phyloP scores from a whole-genome alignment of 148 eudicot genomes.

The Rhododendron kiyosumense region DNA sequence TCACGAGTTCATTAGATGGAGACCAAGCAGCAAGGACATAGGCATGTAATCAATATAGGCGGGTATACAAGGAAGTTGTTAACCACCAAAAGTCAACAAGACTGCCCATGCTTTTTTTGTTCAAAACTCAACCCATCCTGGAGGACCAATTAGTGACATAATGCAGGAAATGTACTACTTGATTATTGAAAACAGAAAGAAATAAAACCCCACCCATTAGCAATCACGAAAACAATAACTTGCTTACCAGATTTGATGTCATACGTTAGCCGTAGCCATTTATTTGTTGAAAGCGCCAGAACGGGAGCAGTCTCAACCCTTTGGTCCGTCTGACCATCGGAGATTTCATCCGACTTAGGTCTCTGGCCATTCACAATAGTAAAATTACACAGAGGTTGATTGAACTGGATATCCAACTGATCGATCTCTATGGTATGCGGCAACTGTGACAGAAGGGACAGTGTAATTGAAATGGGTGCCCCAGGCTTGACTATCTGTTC shows the following conservation, averaged over 20 bases:
- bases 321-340: slow-evolving; percentile 37
- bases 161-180: not conserved
- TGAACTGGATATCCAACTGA: slow-evolving; percentile 84
- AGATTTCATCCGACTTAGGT: slow-evolving; percentile 31
- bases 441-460: slow-evolving; percentile 79
- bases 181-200: not conserved
- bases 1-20: not conserved
- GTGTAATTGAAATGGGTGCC: slow-evolving; percentile 46
- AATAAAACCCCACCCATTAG: not conserved
- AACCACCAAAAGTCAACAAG: not conserved
- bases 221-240: not conserved
- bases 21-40: not conserved
- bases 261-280: slow-evolving; percentile 85
- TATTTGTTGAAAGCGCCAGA: slow-evolving; percentile 59
- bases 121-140: not conserved
- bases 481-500: slow-evolving; percentile 89
- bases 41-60: not conserved
- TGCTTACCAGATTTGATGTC: slow-evolving; percentile 78
- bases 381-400: slow-evolving; percentile 82
- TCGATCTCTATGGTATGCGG: slow-evolving; percentile 73
- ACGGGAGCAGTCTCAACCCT: slow-evolving; percentile 66
- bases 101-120: not conserved
- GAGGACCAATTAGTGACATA: not conserved
- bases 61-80: slow-evolving; percentile 1
- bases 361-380: slow-evolving; percentile 57